Percentiles rank a stretch among this genome's conserved stretches.
Conservation (phyloP, 768 basidiomycete species). For the Auriscalpium orientale region DNA sequence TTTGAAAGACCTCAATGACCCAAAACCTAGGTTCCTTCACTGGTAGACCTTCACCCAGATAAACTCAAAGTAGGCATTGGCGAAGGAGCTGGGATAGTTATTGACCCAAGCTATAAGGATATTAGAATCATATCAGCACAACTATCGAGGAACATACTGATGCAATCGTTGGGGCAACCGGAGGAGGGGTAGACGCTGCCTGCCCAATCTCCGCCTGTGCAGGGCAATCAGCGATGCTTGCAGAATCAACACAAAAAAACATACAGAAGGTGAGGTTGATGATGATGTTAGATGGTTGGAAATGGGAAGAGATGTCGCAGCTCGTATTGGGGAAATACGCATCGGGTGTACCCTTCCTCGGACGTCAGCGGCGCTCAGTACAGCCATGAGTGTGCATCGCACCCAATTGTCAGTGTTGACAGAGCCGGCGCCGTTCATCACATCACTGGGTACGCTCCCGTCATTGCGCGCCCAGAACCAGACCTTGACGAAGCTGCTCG, state of each 20-base stretch:
- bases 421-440: constrained; percentile 11
- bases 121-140: not conserved
- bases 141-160: constrained; percentile 6
- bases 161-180: constrained; percentile 15
- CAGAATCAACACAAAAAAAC: not conserved
- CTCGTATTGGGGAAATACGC: constrained; percentile 21
- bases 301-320: constrained; percentile 27
- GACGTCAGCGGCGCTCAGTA: not conserved
- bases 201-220: constrained; percentile 16
- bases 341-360: constrained; percentile 13
- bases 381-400: not conserved
- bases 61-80: constrained; percentile 9
- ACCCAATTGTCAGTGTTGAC: constrained; percentile 17
- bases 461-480: constrained; percentile 31
- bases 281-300: constrained; percentile 19
- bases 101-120: constrained; percentile 3
- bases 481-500: constrained; percentile 20
- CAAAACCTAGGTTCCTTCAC: not conserved
- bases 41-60: constrained; percentile 11
- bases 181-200: constrained; percentile 10
- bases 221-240: not conserved
- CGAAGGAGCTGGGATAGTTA: constrained; percentile 7
- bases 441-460: constrained; percentile 4
- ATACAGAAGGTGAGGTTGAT: constrained; percentile 19
- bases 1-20: too few species aligned